Evolutionary conservation across 331 rosid genomes (phyloP), one percentile per base, ranked within the genome.

Genomic region (Malus hybrid): DNA sequence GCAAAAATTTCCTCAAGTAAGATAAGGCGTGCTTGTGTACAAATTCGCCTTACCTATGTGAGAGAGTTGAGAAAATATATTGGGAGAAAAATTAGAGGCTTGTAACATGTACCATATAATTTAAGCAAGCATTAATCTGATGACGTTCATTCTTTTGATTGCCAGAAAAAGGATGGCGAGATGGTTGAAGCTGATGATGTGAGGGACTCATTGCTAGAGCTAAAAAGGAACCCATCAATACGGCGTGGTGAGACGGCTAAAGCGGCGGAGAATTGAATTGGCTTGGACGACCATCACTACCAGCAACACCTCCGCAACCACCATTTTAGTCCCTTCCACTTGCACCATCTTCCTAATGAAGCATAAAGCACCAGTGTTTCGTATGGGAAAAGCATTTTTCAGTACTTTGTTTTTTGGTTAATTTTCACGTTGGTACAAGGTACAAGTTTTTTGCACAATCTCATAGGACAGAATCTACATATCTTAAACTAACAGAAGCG

Each of bases 111-210:
- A 27, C 20, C 22, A 3, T 29, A 63, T 4, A 29, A 29, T 27
- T 27, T 22, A 29, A 13, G 4, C 18, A 12, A 24, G 32, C 31
- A 63, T 16, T 18, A 7, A 63, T 27, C 39, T 48, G 13, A 7
- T 42, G 57, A 9, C 7, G 22, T 34, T 42, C 27, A 16, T 14
- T n/a, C 5, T 66, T 28, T n/a, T 79, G 67, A 10, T 73, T 44
- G 32, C 39, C 90, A 94, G 96, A 94, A 80, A 72, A 90, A 86
- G 76, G 96, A 94, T 69, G 85, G 86, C 48, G 89, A 86, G 77
- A 72, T 82, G 74, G 85, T 94, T 62, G 88, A 89, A 74, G 96
- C 97, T 72, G 93, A 90, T 77, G 82, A 92, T 76, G 87, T 89
- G 52, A 92, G 93, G 55, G 93, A 94, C 69, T 90, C 93, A 0